These are phyloP conservation scores for Alternaria consortialis DNA, from an alignment of 2,329 filamentous ascomycete genomes.

Conservation along the genomic window DNA sequence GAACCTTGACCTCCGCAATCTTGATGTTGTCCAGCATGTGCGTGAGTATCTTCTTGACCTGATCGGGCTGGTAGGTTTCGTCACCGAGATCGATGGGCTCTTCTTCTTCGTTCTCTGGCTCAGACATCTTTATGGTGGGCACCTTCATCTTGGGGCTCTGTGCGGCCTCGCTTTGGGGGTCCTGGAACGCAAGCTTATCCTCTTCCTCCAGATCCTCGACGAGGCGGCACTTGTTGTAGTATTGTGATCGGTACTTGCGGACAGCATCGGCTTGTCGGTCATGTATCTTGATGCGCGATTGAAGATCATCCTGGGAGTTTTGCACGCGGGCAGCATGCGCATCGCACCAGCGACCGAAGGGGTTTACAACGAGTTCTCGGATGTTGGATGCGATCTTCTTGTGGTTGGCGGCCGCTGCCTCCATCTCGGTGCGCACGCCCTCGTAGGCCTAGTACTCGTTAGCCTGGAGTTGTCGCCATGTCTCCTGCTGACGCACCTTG, in stretches of 20 bases:
- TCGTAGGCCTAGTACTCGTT: constrained; percentile 81
- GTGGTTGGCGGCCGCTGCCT: constrained; percentile 87
- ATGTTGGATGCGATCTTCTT: constrained; percentile 97
- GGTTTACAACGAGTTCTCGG: constrained; percentile 91
- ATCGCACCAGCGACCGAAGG: constrained; percentile 95
- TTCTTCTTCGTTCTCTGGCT: constrained; percentile 72
- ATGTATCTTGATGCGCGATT: constrained; percentile 88
- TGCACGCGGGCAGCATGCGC: constrained; percentile 90
- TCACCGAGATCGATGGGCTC: constrained; percentile 91
- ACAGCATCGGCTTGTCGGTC: constrained; percentile 90
- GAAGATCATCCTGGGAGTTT: constrained; percentile 93
- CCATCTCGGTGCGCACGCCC: constrained; percentile 90
- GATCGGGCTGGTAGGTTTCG: constrained; percentile 81
- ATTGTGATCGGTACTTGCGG: constrained; percentile 92
- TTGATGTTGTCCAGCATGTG: constrained; percentile 89
- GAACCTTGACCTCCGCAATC: constrained; percentile 90
- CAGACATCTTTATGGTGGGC: constrained; percentile 87
- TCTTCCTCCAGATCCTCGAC: constrained; percentile 98
- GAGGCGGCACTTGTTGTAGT: constrained; percentile 98
- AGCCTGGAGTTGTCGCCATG: constrained; percentile 18
- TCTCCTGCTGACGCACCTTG: constrained; percentile 69
- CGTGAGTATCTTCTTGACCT: constrained; percentile 87
- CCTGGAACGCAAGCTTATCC: constrained; percentile 97
- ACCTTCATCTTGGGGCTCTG: constrained; percentile 67
- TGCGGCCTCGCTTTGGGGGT: constrained; percentile 66